Evolutionary conservation across 306 rosid genomes (phyloP), one percentile per base, ranked within the genome.

Genomic region (Amphicarpaea edgeworthii): DNA sequence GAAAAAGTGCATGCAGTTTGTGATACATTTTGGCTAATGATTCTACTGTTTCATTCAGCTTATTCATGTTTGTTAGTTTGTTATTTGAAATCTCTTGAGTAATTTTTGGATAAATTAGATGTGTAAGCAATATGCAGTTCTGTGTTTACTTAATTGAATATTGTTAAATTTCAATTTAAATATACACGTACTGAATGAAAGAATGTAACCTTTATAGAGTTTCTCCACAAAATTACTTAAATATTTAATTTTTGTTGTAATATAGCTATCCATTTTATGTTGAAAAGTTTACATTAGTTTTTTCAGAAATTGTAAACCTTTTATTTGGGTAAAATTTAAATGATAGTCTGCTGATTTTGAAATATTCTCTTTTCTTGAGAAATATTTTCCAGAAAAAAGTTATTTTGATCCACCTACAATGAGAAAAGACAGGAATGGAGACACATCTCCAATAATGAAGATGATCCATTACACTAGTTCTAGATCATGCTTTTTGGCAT

Each of bases 31-130:
- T 17, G 40, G 30, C 47, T 21, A 28, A 63, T 53, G 46, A n/a
- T 72, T 72, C 8, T 64, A 54, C 63, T 30, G 34, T 73, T 54
- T 54, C 62, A 63, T 72, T 79, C 50, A 51, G 67, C 73, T 50
- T 60, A 59, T 34, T 69, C 20, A 12, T 41, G 69, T 41, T 66
- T 51, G 16, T 30, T 12, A 55, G 26, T 68, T 45, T n/a, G 14
- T 47, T 59, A 23, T 38, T 46, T 43, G 37, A 57, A 41, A 16
- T 47, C 34, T 66, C 58, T 53, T 0, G 10, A 66, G 43, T 63
- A 17, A 5, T 14, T 24, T 12, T 49, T 49, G 47, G 72, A 77
- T 19, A 70, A 60, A 46, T 59, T 69, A 60, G 54, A 61, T 10
- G 24, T 30, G 62, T 12, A 7, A 50, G 65, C 40, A 50, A 51